Evolutionary conservation across 305 asterid genomes (phyloP).

Genomic region (Fraxinus dipetala): DNA sequence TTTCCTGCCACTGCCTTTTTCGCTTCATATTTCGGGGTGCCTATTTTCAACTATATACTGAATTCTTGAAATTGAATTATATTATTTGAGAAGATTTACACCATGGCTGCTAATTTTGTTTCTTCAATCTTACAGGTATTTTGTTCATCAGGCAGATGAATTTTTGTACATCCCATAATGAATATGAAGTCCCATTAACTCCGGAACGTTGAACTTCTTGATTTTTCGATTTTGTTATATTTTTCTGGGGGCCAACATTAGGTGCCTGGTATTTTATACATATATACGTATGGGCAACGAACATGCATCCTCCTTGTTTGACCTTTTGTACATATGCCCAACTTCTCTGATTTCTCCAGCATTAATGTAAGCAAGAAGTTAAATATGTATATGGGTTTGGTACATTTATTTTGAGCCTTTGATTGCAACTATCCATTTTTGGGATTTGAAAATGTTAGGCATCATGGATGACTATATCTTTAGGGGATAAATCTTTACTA

Average conservation of each 20-base stretch:
- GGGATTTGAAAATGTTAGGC: neutral
- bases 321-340: neutral
- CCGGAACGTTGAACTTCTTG: neutral
- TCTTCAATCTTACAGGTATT: neutral
- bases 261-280: slow-evolving; percentile 14
- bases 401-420: neutral
- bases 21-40: neutral
- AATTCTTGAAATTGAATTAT: neutral
- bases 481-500: neutral
- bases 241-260: slow-evolving; percentile 5
- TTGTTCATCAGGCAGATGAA: slow-evolving; percentile 21
- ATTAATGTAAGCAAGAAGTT: neutral
- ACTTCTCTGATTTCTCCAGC: neutral
- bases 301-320: neutral
- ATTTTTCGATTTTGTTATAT: slow-evolving; percentile 29
- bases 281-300: neutral
- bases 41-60: neutral
- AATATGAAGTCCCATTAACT: slow-evolving; percentile 13
- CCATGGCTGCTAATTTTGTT: neutral
- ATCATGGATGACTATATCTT: neutral
- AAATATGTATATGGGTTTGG: neutral
- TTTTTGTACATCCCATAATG: slow-evolving; percentile 16
- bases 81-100: neutral
- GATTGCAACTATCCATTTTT: neutral
- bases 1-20: neutral